Evolutionary conservation across 1,139 yeast genomes (phyloP), one percentile per base, ranked within the genome.

Genomic region (Scheffersomyces titani): DNA sequence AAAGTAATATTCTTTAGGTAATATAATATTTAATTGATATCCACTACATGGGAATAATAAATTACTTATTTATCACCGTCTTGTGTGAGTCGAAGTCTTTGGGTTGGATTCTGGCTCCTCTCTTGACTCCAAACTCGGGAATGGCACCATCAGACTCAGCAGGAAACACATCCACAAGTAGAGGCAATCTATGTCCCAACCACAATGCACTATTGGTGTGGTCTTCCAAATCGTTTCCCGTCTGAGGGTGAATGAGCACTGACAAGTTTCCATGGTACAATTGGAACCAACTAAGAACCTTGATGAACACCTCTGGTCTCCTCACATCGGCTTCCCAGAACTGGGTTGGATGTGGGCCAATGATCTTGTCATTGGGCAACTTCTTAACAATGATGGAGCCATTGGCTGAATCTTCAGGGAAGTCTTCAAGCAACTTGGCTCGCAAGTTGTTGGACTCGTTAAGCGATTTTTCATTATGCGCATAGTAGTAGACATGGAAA

Each of bases 271-370:
- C 74, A 56, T 73, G 77, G 59, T 71, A 13, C 54, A 72, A 63
- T 57, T 71, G 75, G 56, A 73, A 73, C 76, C 77, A 73, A 51
- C 73, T 66, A 20, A 73, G 62, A 1, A 72, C 62, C 54, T 62
- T 61, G 44, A 70, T 61, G 56, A 73, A 73, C 13, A 71, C 68
- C 54, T 73, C 76, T 3, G 74, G 75, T 44, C 74, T 58, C 5
- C 59, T 59, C n/a, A 73, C 75, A 54, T 73, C 77, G 5, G 66
- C 77, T 55, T 73, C 76, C 76, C 76, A 72, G 58, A 73, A 73
- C 51, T 70, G 75, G 6, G 72, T 68, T 3, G 68, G 58, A 56
- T 73, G 77, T 2, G 77, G 77, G 1, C 75, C 76, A 57, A 72
- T 70, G 7, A 71, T 65, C 24, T 59, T 64, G 45, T 65, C 72